Evolutionary conservation across 176 grass and related monocot species (phyloP).

Genomic region (Poa annua): DNA sequence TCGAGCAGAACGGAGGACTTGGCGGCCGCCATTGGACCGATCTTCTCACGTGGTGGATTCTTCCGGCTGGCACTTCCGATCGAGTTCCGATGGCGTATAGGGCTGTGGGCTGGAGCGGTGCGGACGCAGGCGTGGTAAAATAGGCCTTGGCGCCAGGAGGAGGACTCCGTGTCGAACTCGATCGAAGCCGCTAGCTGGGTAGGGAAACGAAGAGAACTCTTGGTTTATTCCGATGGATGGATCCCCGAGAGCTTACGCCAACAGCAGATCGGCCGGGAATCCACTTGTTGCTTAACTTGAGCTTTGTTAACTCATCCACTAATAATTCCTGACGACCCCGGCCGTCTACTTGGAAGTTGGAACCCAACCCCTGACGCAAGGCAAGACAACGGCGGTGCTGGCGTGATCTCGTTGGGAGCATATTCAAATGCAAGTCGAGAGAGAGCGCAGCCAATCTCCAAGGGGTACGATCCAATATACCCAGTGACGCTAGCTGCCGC

Average conservation of each 20-base stretch:
- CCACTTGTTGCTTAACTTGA: too few species aligned
- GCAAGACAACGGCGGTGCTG: neutral
- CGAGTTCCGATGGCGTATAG: neutral
- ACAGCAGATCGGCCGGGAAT: neutral
- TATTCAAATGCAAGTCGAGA: neutral
- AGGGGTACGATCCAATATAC: neutral
- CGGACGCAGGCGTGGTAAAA: neutral
- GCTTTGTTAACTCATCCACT: too few species aligned
- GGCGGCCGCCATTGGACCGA: neutral
- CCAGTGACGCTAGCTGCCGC: neutral
- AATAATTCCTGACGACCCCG: neutral
- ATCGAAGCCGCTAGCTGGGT: neutral
- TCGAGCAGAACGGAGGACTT: conserved; percentile 20
- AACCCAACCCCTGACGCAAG: neutral
- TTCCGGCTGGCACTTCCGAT: neutral
- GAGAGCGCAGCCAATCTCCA: neutral
- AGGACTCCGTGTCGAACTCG: neutral
- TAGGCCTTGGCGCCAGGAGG: neutral
- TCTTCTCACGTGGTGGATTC: neutral
- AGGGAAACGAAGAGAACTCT: neutral
- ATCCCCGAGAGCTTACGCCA: neutral
- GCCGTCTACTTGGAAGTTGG: neutral
- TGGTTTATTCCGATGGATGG: neutral
- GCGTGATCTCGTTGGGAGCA: too few species aligned
- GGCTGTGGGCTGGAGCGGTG: neutral